phyloP scores from a whole-genome alignment of 495 filamentous ascomycete species.

The Saxophila tyrrhenica region DNA sequence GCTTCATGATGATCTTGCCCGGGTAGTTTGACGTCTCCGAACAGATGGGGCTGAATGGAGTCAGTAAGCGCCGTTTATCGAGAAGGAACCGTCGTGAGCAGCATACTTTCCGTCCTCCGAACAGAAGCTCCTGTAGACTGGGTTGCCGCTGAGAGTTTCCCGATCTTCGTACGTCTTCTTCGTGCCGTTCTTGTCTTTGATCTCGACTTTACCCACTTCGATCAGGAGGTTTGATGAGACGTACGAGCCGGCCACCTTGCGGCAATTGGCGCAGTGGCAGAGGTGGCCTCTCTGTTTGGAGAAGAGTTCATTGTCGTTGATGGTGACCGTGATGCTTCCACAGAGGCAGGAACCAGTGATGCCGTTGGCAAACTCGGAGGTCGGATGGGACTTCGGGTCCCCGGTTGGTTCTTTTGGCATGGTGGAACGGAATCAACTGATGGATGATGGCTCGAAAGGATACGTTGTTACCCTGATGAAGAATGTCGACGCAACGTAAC shows the following conservation, averaged over 20 bases:
- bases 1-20: constrained; percentile 32
- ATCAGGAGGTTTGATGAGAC: constrained; percentile 30
- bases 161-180: constrained; percentile 29
- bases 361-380: constrained; percentile 14
- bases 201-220: constrained; percentile 30
- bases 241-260: constrained; percentile 34
- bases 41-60: constrained; percentile 28
- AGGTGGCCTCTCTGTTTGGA: constrained; percentile 25
- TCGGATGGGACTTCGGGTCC: constrained; percentile 20
- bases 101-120: constrained; percentile 32
- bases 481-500: no score
- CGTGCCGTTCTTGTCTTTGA: constrained; percentile 29
- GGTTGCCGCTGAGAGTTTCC: constrained; percentile 30
- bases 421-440: not conserved
- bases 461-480: not conserved
- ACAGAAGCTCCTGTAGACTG: constrained; percentile 33
- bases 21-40: constrained; percentile 23
- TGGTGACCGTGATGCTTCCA: constrained; percentile 29
- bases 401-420: constrained; percentile 12
- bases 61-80: not conserved
- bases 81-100: not conserved
- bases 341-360: constrained; percentile 31
- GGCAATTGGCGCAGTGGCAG: constrained; percentile 30
- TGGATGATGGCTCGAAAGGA: not conserved
- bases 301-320: constrained; percentile 33